Evolutionary conservation across 768 basidiomycete genomes (phyloP), one percentile per base, ranked within the genome.

Genomic region (Chlorophyllum brunneum): DNA sequence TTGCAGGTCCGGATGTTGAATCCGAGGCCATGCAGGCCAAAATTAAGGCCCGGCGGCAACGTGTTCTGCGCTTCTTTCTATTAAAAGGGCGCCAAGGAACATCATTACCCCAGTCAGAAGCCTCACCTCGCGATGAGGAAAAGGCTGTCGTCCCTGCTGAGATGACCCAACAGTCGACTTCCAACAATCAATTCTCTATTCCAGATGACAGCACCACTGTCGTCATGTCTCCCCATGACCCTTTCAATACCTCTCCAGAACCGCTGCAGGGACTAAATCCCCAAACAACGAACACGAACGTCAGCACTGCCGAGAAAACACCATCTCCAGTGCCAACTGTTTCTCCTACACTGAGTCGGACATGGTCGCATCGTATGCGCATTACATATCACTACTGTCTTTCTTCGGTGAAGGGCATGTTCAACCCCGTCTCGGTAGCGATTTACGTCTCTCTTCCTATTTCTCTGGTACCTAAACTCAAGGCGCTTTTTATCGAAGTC

Each of bases 1-100:
- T 78, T 56, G 69, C 68, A 11, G 85, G 85, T 0, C 81, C 83
- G 0, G 85, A 87, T 48, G 68, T 85, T 2, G 75, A 81, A 48
- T 67, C 76, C 7, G 79, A 82, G 45, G 80, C 82, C 48, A 70
- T 86, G 4, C 70, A 70, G 39, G 76, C 79, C 40, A 65, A 65
- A 3, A 68, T 80, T 52, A 69, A 65, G 10, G 56, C 56, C 6
- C 74, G 70, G 51, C 72, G 78, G 6, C 63, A 57, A 27, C 55
- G 55, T 30, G 54, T 67, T 40, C 18, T 62, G 13, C 31, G 27
- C 20, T 36, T 36, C 20, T 26, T 46, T 8, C 2, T 41, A 24
- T 45, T 37, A 6, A 48, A 24, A 24, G 27, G 27, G 24, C 38
- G 36, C n/a, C 30, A 42, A 36, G 11, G 11, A 15, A 10, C 22